Evolutionary conservation across 1,139 yeast species (phyloP), one percentile per base, ranked within the genome.

Genomic region (Yamadazyma spencermartinsiae): DNA sequence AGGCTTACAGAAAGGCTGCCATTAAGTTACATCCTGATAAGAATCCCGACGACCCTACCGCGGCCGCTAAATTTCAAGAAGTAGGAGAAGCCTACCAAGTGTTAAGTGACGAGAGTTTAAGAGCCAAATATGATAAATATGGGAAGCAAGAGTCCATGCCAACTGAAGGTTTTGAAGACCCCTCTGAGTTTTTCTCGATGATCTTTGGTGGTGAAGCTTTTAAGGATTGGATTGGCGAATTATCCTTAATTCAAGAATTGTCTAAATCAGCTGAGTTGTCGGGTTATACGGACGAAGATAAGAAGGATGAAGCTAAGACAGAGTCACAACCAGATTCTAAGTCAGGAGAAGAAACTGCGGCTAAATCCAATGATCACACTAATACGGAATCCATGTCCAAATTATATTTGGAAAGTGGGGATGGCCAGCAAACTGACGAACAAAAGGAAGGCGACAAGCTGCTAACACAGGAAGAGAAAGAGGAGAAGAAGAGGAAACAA

Each of bases 21-120:
- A 82, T 92, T 58, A 72, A 68, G 42, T 84, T 89, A 46, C 98
- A 94, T 61, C 98, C 98, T 0, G 98, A 92, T 61, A 94, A 92
- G 67, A 89, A 92, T 55, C 98, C 97, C 7, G 80, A 83, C 51
- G 86, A 84, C 53, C 90, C 92, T 5, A 68, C 69, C 20, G 96
- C 97, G 4, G 90, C 90, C 33, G 65, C 72, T 13, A 75, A 71
- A 53, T 82, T 82, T 50, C 86, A 82, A 55, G 82, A 74, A 40
- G 81, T 82, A 10, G 86, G 86, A 24, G 88, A 85, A 56, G 95
- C 94, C 2, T 86, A 85, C 56, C 94, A 85, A 58, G 95, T 90
- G 1, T 68, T 90, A 46, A 80, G 89, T 47, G 94, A 87, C 58
- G 81, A 81, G 2, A 73, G 75, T 17, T 72, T 88, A 44, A 74